A percentile compares a stretch with the other conserved stretches of the same genome.
phyloP scores from a whole-genome alignment of 169 alveolate species.

The Plasmodium cynomolgi region DNA sequence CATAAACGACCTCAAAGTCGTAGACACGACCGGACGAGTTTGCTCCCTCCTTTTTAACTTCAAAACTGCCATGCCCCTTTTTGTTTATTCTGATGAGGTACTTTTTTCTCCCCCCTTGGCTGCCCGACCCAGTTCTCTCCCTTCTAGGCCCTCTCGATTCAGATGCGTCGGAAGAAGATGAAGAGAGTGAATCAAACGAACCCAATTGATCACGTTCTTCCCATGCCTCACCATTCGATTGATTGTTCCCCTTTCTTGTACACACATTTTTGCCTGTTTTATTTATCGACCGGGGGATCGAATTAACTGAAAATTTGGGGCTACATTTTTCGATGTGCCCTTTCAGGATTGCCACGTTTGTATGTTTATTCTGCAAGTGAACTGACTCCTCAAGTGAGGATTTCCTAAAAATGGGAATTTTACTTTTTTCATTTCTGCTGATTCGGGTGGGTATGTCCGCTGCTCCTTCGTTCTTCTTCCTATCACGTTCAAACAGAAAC shows the following conservation, averaged over 20 bases:
- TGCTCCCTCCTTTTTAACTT: background rate
- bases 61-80: constrained; percentile 43
- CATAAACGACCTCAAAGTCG: constrained; percentile 25
- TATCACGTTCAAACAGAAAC: background rate
- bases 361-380: background rate
- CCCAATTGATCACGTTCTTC: background rate
- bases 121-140: background rate
- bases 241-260: background rate
- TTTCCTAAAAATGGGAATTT: background rate
- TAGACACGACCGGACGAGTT: background rate
- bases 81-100: constrained; percentile 31
- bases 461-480: background rate
- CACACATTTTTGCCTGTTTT: background rate
- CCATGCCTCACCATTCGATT: background rate
- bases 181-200: constrained; percentile 8
- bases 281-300: constrained; percentile 17
- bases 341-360: background rate
- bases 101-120: background rate
- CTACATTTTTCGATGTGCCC: background rate
- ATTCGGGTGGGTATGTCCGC: background rate
- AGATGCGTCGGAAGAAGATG: constrained; percentile 16
- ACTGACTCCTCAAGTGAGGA: background rate
- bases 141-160: background rate
- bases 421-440: background rate
- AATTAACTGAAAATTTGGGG: background rate